Evolutionary conservation across 768 basidiomycete species (phyloP).

Genomic region (Holtermannia corniformis): DNA sequence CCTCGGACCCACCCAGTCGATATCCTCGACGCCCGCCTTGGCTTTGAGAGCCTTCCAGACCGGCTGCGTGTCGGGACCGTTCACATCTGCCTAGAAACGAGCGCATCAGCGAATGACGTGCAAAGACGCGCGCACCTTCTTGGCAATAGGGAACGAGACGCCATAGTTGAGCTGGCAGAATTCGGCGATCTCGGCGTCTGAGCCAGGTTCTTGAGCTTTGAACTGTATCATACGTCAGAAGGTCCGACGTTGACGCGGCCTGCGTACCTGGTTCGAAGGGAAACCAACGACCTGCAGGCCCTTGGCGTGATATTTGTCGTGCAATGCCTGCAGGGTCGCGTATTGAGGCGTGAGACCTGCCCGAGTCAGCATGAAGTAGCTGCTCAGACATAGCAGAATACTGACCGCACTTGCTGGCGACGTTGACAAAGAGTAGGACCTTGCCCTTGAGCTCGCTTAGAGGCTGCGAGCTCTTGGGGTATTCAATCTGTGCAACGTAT

Average conservation of each 20-base stretch:
- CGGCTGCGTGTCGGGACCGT: slow-evolving; percentile 38
- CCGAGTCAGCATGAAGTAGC: neutral
- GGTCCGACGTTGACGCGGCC: neutral
- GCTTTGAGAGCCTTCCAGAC: slow-evolving; percentile 41
- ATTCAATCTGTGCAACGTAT: slow-evolving; percentile 25
- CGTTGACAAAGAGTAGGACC: slow-evolving; percentile 40
- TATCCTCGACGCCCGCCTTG: slow-evolving; percentile 32
- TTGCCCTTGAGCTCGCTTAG: slow-evolving; percentile 33
- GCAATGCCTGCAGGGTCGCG: slow-evolving; percentile 37
- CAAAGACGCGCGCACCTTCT: slow-evolving; percentile 23
- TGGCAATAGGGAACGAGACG: slow-evolving; percentile 41
- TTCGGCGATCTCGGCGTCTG: slow-evolving; percentile 38
- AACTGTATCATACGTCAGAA: slow-evolving; percentile 10
- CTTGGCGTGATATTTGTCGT: slow-evolving; percentile 35
- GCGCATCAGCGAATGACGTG: neutral
- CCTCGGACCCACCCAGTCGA: slow-evolving; percentile 33
- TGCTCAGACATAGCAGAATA: neutral
- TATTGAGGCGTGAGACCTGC: slow-evolving; percentile 40
- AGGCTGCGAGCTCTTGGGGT: slow-evolving; percentile 25
- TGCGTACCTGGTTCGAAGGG: slow-evolving; percentile 39
- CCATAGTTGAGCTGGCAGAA: slow-evolving; percentile 41
- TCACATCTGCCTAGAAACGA: slow-evolving; percentile 35
- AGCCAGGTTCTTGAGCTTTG: slow-evolving; percentile 41
- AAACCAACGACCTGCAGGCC: slow-evolving; percentile 40
- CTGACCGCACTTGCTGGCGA: slow-evolving; percentile 39